Evolutionary conservation across 139 green algal genomes (phyloP).

Genomic region (Zygnema circumcarinatum): DNA sequence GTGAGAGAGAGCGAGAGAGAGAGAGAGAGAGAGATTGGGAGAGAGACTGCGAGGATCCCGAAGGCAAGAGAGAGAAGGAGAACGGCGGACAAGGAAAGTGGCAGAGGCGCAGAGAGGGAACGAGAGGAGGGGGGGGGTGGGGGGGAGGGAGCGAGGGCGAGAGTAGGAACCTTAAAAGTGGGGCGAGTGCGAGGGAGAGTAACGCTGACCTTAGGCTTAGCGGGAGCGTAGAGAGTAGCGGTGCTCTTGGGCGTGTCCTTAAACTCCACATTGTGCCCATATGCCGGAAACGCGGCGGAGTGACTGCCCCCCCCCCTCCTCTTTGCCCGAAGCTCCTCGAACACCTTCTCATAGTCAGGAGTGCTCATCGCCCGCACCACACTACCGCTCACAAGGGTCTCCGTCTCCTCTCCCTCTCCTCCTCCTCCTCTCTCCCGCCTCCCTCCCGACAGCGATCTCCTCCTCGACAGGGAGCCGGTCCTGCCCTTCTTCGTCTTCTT

Average conservation of each 20-base stretch:
- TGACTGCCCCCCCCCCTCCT: not conserved
- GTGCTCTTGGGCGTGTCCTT: not conserved
- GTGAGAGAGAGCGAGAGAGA: too few relatives aligned
- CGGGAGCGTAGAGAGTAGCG: not conserved
- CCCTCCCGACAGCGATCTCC: too few relatives aligned
- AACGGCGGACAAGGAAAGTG: not conserved
- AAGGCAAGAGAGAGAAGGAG: too few relatives aligned
- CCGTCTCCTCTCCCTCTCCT: too few relatives aligned
- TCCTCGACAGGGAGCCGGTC: too few relatives aligned
- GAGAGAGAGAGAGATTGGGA: too few relatives aligned
- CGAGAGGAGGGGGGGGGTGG: not conserved
- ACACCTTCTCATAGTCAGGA: not conserved
- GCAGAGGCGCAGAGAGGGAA: not conserved
- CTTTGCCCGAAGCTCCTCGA: not conserved
- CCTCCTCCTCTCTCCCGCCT: too few relatives aligned
- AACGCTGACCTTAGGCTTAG: not conserved
- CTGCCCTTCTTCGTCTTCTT: too few relatives aligned
- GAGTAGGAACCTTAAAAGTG: not conserved
- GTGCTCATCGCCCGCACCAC: too few relatives aligned
- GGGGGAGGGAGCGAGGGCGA: not conserved
- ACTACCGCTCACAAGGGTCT: too few relatives aligned
- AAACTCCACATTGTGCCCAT: not conserved
- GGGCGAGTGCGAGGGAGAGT: not conserved
- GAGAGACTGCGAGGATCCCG: too few relatives aligned
- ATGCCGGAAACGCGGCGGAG: not conserved